phyloP scores from a whole-genome alignment of 1,139 yeast species.

The Tardiomyces depauwii region DNA sequence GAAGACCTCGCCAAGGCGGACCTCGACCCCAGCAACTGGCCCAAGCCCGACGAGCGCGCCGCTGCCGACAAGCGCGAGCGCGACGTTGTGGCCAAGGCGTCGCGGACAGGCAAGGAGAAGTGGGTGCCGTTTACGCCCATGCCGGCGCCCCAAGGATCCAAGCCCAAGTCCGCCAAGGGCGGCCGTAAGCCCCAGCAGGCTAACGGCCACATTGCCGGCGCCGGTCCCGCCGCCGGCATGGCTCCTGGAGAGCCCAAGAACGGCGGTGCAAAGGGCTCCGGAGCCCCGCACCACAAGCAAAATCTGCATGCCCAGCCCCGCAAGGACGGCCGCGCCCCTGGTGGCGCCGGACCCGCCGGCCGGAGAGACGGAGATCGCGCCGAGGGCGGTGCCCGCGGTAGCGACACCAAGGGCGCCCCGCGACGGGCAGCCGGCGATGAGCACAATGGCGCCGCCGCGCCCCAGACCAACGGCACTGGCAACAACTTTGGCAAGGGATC shows the following conservation, averaged over 20 bases:
- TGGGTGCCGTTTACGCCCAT: conserved; percentile 86
- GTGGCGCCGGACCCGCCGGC: background rate
- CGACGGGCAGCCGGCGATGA: too few species aligned
- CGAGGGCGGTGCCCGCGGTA: background rate
- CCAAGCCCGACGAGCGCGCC: conserved; percentile 34
- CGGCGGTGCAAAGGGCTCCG: conserved; percentile 3
- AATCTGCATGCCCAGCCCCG: conserved; percentile 3
- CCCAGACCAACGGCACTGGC: too few species aligned
- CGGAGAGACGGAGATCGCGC: background rate
- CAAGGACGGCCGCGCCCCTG: background rate
- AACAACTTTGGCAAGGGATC: background rate
- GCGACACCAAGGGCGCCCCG: background rate
- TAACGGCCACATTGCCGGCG: conserved; percentile 1
- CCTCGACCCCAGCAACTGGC: conserved; percentile 16
- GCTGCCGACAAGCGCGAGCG: conserved; percentile 15
- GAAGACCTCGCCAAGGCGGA: background rate
- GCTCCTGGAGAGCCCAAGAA: conserved; percentile 3
- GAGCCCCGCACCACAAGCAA: conserved; percentile 9
- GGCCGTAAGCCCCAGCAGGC: conserved; percentile 1
- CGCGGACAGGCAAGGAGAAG: conserved; percentile 50
- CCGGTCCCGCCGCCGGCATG: conserved; percentile 2
- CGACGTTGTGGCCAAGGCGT: conserved; percentile 1
- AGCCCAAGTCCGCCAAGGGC: conserved; percentile 2
- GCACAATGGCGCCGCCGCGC: too few species aligned
- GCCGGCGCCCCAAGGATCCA: background rate